Percentiles rank a stretch among this genome's conserved stretches.
Conservation (phyloP, 441 rosid genomes). For the Brassica hybrid region DNA sequence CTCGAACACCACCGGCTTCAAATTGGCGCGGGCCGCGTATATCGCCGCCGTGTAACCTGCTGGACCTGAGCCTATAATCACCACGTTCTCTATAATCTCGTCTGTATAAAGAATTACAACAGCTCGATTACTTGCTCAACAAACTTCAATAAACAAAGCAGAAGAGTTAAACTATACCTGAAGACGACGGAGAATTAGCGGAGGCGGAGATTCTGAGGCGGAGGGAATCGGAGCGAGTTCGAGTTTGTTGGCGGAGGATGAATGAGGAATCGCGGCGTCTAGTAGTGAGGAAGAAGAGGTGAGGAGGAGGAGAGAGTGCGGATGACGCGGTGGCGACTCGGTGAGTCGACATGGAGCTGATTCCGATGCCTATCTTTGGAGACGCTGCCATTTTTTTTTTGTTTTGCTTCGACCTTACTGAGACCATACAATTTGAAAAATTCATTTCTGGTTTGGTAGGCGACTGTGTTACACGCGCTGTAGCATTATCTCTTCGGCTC, state of each 20-base stretch:
- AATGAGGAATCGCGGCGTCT: conserved; percentile 41
- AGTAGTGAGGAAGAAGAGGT: neutral
- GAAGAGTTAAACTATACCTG: conserved; percentile 54
- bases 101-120: conserved; percentile 52
- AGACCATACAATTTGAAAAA: conserved; percentile 53
- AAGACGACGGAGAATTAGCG: conserved; percentile 47
- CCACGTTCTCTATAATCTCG: conserved; percentile 82
- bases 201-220: conserved; percentile 68
- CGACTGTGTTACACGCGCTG: conserved; percentile 37
- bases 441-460: conserved; percentile 21
- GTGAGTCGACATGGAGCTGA: neutral
- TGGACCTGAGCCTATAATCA: conserved; percentile 95
- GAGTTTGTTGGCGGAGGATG: conserved; percentile 44
- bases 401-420: conserved; percentile 46
- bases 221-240: conserved; percentile 45
- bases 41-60: conserved; percentile 99
- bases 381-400: conserved; percentile 48
- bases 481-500: conserved; percentile 40
- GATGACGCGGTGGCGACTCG: conserved; percentile 37
- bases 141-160: neutral
- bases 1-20: conserved; percentile 94
- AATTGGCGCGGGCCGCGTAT: conserved; percentile 97
- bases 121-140: conserved; percentile 33
- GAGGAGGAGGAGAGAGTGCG: conserved; percentile 2
- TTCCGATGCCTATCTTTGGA: conserved; percentile 60